These are phyloP conservation scores for Prunus armeniaca DNA, from an alignment of 306 rosid species.

Conservation along the genomic window DNA sequence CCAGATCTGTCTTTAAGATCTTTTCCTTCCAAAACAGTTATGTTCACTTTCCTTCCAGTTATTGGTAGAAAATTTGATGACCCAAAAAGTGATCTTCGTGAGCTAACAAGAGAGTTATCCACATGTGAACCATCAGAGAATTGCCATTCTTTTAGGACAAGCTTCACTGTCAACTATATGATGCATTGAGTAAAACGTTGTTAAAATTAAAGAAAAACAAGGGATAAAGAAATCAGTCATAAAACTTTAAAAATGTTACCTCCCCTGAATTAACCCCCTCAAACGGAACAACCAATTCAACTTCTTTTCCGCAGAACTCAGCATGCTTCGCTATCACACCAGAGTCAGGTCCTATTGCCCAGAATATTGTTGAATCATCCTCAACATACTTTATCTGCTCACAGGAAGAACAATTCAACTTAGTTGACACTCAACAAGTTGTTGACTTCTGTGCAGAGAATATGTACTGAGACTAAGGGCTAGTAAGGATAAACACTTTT, in stretches of 20 bases:
- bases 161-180: slow-evolving; percentile 71
- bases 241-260: slow-evolving; percentile 41
- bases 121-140: slow-evolving; percentile 82
- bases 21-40: slow-evolving; percentile 79
- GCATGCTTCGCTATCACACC: slow-evolving; percentile 76
- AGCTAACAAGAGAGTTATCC: slow-evolving; percentile 32
- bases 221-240: neutral
- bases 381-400: slow-evolving; percentile 77
- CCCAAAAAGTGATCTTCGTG: slow-evolving; percentile 55
- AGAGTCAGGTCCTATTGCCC: slow-evolving; percentile 87
- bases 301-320: slow-evolving; percentile 66
- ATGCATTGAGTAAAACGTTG: slow-evolving; percentile 10
- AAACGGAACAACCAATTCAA: slow-evolving; percentile 93
- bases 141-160: slow-evolving; percentile 90
- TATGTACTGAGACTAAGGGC: neutral
- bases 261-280: slow-evolving; percentile 74
- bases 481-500: too few species aligned
- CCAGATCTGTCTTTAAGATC: slow-evolving; percentile 78
- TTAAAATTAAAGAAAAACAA: neutral
- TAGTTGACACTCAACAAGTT: slow-evolving; percentile 19
- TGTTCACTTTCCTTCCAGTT: slow-evolving; percentile 80
- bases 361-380: slow-evolving; percentile 87
- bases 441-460: slow-evolving; percentile 8
- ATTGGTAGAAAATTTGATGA: slow-evolving; percentile 59
- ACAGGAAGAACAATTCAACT: slow-evolving; percentile 21